Conservation (phyloP, 805 yeast genomes). For the Metschnikowia arizonensis region DNA sequence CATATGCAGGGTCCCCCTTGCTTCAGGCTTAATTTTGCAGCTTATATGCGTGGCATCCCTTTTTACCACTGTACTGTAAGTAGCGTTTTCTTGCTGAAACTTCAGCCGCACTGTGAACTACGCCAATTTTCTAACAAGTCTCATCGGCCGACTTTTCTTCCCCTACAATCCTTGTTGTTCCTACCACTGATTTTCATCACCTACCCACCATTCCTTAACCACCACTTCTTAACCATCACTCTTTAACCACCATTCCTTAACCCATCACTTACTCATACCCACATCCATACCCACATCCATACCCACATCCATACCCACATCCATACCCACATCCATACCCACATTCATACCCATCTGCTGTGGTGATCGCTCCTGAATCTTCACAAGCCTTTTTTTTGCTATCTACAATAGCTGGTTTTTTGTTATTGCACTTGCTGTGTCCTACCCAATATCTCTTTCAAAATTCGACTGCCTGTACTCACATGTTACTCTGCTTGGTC, state of each 20-base stretch:
- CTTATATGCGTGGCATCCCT: conserved; percentile 1
- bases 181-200: not conserved
- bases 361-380: not conserved
- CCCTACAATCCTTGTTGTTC: not conserved
- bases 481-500: conserved; percentile 10
- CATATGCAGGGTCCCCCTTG: conserved; percentile 1
- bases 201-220: too few species aligned
- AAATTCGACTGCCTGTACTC: not conserved
- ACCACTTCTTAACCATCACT: too few species aligned
- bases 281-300: too few species aligned
- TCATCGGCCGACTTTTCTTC: not conserved
- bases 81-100: not conserved
- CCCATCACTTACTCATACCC: too few species aligned
- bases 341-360: not conserved
- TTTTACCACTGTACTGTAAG: not conserved
- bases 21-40: conserved; percentile 2
- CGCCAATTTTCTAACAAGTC: conserved; percentile 3
- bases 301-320: too few species aligned
- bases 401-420: not conserved
- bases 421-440: not conserved
- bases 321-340: too few species aligned
- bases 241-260: too few species aligned
- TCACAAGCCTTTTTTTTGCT: not conserved
- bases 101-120: conserved; percentile 4
- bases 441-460: not conserved